Evolutionary conservation across 108 stramenopile genomes (phyloP).

Genomic region (Cyclotella kingstonii): DNA sequence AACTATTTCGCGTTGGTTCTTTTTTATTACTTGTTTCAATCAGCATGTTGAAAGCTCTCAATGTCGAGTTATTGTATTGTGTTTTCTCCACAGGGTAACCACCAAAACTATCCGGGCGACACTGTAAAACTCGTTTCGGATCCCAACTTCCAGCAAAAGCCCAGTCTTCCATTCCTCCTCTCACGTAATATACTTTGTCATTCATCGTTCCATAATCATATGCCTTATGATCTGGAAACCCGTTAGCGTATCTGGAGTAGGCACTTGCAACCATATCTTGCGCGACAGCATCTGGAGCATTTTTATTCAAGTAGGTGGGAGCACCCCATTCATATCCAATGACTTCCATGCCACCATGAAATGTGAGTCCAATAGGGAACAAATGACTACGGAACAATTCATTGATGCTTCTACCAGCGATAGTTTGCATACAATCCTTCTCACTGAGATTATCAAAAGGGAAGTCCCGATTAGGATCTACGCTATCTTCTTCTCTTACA

Average conservation of each 20-base stretch:
- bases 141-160: slow-evolving; percentile 94
- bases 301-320: slow-evolving; percentile 28
- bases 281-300: slow-evolving; percentile 58
- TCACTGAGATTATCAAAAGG: slow-evolving; percentile 56
- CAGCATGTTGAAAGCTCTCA: slow-evolving; percentile 90
- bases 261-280: slow-evolving; percentile 43
- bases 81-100: slow-evolving; percentile 58
- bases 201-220: slow-evolving; percentile 81
- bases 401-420: slow-evolving; percentile 81
- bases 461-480: slow-evolving; percentile 94
- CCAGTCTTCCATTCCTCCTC: slow-evolving; percentile 98
- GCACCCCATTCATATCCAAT: slow-evolving; percentile 93
- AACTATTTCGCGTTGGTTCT: slow-evolving; percentile 42
- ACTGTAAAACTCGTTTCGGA: slow-evolving; percentile 56
- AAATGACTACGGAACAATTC: slow-evolving; percentile 77
- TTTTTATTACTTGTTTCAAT: slow-evolving; percentile 85
- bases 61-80: slow-evolving; percentile 71
- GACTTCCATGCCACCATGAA: slow-evolving; percentile 91
- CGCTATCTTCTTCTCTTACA: slow-evolving; percentile 45
- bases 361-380: slow-evolving; percentile 82
- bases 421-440: slow-evolving; percentile 71
- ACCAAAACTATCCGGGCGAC: slow-evolving; percentile 59
- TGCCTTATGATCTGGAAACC: slow-evolving; percentile 16
- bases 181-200: slow-evolving; percentile 89
- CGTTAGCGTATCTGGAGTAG: slow-evolving; percentile 55